Conservation (phyloP, 176 grass and related monocot species). For the Oryza brachyantha region DNA sequence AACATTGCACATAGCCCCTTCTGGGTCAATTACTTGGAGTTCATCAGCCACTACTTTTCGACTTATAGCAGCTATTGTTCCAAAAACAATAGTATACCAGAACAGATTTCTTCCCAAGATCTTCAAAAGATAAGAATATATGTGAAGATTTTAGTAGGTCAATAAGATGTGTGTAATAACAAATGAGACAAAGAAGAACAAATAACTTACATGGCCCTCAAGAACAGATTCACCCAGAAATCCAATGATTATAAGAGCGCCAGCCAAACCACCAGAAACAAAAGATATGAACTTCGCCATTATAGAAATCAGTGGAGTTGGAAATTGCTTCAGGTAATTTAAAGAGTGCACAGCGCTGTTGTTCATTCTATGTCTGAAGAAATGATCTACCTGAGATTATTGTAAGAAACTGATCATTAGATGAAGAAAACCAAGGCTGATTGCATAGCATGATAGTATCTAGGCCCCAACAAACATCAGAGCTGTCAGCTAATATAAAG, state of each 20-base stretch:
- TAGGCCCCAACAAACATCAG: background rate
- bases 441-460: background rate
- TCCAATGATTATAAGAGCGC: slow-evolving; percentile 84
- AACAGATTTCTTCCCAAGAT: slow-evolving; percentile 93
- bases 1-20: slow-evolving; percentile 80
- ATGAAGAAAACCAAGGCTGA: slow-evolving; percentile 6
- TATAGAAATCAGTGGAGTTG: slow-evolving; percentile 88
- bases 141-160: slow-evolving; percentile 10
- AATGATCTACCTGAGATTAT: slow-evolving; percentile 83
- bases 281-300: slow-evolving; percentile 95
- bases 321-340: slow-evolving; percentile 98
- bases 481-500: slow-evolving; percentile 21
- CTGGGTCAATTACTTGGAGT: slow-evolving; percentile 92
- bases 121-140: slow-evolving; percentile 34
- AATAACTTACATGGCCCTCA: slow-evolving; percentile 81
- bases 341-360: slow-evolving; percentile 77
- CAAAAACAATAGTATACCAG: slow-evolving; percentile 98
- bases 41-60: slow-evolving; percentile 84
- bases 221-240: slow-evolving; percentile 90
- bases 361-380: slow-evolving; percentile 96
- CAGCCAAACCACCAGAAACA: slow-evolving; percentile 96
- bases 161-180: background rate
- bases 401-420: slow-evolving; percentile 11
- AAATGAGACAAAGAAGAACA: slow-evolving; percentile 5
- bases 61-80: slow-evolving; percentile 93